Percentiles rank a stretch among this genome's conserved stretches.
phyloP scores from a whole-genome alignment of 2,329 filamentous ascomycete species.

The Macrophomina pseudophaseolina region DNA sequence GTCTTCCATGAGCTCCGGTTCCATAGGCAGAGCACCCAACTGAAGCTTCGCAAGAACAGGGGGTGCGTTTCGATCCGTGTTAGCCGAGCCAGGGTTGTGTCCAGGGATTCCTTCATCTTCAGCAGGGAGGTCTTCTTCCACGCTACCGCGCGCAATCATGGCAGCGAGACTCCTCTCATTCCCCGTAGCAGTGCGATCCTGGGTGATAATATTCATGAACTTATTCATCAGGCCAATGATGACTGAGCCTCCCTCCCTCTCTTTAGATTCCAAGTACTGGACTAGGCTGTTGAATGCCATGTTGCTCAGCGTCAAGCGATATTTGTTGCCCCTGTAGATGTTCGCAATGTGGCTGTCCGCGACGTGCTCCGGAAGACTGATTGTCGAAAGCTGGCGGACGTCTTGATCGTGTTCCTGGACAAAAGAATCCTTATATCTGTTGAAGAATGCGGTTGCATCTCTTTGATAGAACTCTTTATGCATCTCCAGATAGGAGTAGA shows the following conservation, averaged over 20 bases:
- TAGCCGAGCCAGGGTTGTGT: constrained; percentile 68
- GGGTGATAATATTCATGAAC: constrained; percentile 63
- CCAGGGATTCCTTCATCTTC: constrained; percentile 74
- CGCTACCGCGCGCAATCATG: constrained; percentile 61
- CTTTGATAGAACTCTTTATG: constrained; percentile 72
- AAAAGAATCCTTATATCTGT: constrained; percentile 71
- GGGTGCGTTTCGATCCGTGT: constrained; percentile 63
- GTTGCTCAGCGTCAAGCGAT: constrained; percentile 85
- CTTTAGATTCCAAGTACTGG: constrained; percentile 87
- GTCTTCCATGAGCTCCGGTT: constrained; percentile 80
- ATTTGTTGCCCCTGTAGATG: constrained; percentile 84
- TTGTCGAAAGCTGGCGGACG: constrained; percentile 72
- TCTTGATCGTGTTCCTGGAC: constrained; percentile 81
- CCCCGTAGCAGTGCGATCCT: constrained; percentile 60
- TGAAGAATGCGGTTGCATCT: constrained; percentile 76
- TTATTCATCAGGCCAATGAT: constrained; percentile 75
- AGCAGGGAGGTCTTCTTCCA: constrained; percentile 62
- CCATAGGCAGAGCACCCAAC: constrained; percentile 83
- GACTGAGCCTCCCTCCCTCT: constrained; percentile 77
- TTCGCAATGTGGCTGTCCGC: constrained; percentile 77
- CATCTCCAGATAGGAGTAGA: constrained; percentile 88
- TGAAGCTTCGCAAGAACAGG: constrained; percentile 67
- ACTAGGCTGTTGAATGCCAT: constrained; percentile 83
- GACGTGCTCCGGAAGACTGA: constrained; percentile 79
- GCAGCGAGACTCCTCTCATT: constrained; percentile 65